A percentile compares a stretch with the other conserved stretches of the same genome.
Conservation (phyloP, 2,329 filamentous ascomycete genomes). For the Rhynchosporium secalis region DNA sequence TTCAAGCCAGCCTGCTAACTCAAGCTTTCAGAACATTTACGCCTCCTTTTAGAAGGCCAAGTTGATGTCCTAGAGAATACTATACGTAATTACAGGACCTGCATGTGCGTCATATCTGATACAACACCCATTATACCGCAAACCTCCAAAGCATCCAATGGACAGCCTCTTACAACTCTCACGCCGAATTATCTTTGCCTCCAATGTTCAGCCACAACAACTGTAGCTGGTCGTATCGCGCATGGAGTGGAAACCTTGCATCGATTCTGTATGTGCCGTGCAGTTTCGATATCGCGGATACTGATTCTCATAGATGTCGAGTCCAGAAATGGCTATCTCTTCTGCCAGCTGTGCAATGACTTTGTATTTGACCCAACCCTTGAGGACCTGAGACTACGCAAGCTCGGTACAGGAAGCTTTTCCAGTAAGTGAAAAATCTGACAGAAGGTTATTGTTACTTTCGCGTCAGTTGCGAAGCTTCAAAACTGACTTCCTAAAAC, state of each 20-base stretch:
- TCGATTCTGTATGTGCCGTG: slow-evolving; percentile 63
- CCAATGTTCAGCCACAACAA: slow-evolving; percentile 70
- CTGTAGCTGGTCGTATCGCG: slow-evolving; percentile 62
- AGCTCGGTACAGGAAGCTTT: slow-evolving; percentile 66
- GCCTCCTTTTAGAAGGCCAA: slow-evolving; percentile 60
- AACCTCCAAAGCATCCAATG: slow-evolving; percentile 60
- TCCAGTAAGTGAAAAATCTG: slow-evolving; percentile 50
- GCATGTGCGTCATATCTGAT: slow-evolving; percentile 71
- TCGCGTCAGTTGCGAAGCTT: neutral
- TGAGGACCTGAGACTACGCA: slow-evolving; percentile 71
- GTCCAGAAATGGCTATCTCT: slow-evolving; percentile 71
- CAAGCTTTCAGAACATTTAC: slow-evolving; percentile 63
- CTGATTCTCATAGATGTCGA: slow-evolving; percentile 64
- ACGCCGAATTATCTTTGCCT: slow-evolving; percentile 71
- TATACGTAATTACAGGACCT: slow-evolving; percentile 69
- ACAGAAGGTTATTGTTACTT: neutral
- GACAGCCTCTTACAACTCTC: slow-evolving; percentile 58
- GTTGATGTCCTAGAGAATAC: slow-evolving; percentile 63
- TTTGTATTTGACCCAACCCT: slow-evolving; percentile 81
- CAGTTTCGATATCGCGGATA: neutral
- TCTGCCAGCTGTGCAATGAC: slow-evolving; percentile 80
- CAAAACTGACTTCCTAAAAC: slow-evolving; percentile 11
- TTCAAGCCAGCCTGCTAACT: slow-evolving; percentile 16
- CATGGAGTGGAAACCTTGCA: slow-evolving; percentile 71
- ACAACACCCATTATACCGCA: slow-evolving; percentile 63